Conservation (phyloP, 2,329 filamentous ascomycete genomes). For the Tympanopsis confertula region DNA sequence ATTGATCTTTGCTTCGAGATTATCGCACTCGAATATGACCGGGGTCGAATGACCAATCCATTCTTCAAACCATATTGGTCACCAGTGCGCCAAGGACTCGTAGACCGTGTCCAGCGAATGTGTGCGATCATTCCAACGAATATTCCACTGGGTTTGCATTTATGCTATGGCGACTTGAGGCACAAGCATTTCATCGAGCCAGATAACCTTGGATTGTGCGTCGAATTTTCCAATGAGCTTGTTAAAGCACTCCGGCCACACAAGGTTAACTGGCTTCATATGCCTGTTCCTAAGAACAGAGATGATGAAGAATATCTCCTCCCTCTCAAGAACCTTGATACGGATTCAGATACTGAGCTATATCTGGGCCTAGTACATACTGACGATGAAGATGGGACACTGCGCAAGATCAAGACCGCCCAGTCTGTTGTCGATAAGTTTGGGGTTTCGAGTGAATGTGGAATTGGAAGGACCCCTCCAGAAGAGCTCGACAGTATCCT, state of each 20-base stretch:
- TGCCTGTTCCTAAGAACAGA: conserved; percentile 27
- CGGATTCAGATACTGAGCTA: conserved; percentile 16
- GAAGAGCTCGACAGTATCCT: conserved; percentile 7
- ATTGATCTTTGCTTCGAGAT: conserved; percentile 14
- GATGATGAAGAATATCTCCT: conserved; percentile 22
- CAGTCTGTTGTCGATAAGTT: conserved; percentile 16
- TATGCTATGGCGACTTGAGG: conserved; percentile 32
- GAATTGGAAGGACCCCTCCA: conserved; percentile 15
- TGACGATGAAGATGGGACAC: conserved; percentile 22
- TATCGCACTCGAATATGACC: conserved; percentile 11
- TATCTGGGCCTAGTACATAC: conserved; percentile 27
- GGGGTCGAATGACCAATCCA: conserved; percentile 2
- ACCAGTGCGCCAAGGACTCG: conserved; percentile 17
- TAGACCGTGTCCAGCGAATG: conserved; percentile 17
- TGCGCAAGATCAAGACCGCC: conserved; percentile 21
- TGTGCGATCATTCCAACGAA: conserved; percentile 16
- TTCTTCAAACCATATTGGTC: conserved; percentile 18
- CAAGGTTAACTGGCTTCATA: conserved; percentile 25
- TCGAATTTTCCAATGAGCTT: not conserved
- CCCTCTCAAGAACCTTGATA: conserved; percentile 19
- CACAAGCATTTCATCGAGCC: conserved; percentile 32
- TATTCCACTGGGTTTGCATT: conserved; percentile 28
- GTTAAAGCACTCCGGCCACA: conserved; percentile 3
- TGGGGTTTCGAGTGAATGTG: conserved; percentile 28
- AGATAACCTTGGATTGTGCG: conserved; percentile 11